Base-by-base conservation (phyloP, 495 filamentous ascomycete species). In the Oidiodendron maius region DNA sequence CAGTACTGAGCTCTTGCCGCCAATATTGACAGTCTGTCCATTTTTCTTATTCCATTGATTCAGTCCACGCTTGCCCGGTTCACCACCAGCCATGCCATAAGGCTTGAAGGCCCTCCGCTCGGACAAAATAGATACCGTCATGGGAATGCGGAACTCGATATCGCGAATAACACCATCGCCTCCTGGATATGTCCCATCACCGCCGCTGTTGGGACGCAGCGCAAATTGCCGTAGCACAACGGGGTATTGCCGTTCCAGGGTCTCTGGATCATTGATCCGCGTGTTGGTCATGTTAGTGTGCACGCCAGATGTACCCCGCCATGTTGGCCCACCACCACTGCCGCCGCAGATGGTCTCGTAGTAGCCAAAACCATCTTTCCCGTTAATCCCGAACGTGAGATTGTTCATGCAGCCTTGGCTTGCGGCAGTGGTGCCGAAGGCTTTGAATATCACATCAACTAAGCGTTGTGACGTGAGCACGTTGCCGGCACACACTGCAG, bases 231-330 rank as follows among this genome's bases (percentile, higher is more conserved):
- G 69, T 15, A 87, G 65, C 2, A 85, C 53, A 15, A 81, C 79
- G 1, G 83, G 83, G 51, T 86, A 86, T 17, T 83, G 70, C 28
- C 80, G 72, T 59, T 87, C 83, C 30, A 87, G 75, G 38, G 84
- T 74, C 47, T 87, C 83, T 0, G 81, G 70, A 59, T 87, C 83
- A 1, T 83, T 87, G 56, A 85, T 87, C 0, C 83, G 74, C 1
- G 83, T 87, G 54, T 87, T 87, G 9, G 83, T 87, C 80, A 85
- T 86, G 51, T 86, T 80, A 4, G 78, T 81, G 49, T 87, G 83
- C 15, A 86, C 77, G 22, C 83, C 83, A 11, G 63, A 71, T n/a
- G 80, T 78, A 28, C 83, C 83, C 34, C 75, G 58, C 83, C 83
- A 87, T 24, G 68, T 70, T 9, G 78, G 74, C 0, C 82, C 82